A percentile compares a stretch with the other conserved stretches of the same genome.
These are phyloP conservation scores for Ramalina intermedia DNA, from an alignment of 495 filamentous ascomycete genomes.

Conservation along the genomic window DNA sequence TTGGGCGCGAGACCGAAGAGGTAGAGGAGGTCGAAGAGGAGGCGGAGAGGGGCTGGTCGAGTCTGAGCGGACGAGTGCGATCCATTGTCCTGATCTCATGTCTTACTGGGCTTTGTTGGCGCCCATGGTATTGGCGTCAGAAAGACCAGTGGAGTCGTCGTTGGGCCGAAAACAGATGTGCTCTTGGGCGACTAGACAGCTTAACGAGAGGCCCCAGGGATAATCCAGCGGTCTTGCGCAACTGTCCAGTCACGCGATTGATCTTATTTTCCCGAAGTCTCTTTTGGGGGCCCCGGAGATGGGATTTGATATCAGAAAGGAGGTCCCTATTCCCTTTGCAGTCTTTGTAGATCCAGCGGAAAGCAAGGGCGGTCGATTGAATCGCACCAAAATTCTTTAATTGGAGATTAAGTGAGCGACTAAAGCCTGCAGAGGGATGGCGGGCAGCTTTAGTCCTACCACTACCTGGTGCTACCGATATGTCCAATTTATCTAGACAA, in stretches of 20 bases:
- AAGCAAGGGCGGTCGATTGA: too few species aligned
- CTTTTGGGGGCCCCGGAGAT: too few species aligned
- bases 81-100: constrained; percentile 6
- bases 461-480: too few species aligned
- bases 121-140: not conserved
- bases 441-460: too few species aligned
- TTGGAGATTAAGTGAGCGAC: too few species aligned
- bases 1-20: constrained; percentile 2
- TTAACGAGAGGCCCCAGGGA: not conserved
- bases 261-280: too few species aligned
- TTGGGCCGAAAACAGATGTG: not conserved
- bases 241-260: not conserved
- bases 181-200: not conserved
- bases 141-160: not conserved
- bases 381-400: too few species aligned
- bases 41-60: constrained; percentile 2
- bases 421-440: too few species aligned
- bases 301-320: too few species aligned
- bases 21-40: constrained; percentile 6
- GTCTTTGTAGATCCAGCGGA: too few species aligned
- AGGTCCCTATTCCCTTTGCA: too few species aligned
- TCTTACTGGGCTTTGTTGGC: constrained; percentile 1
- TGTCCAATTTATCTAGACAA: too few species aligned
- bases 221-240: not conserved
- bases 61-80: constrained; percentile 3